Percentiles rank a stretch among this genome's conserved stretches.
Evolutionary conservation across 2,329 filamentous ascomycete genomes (phyloP).

Genomic region (Trichoderma gracile): DNA sequence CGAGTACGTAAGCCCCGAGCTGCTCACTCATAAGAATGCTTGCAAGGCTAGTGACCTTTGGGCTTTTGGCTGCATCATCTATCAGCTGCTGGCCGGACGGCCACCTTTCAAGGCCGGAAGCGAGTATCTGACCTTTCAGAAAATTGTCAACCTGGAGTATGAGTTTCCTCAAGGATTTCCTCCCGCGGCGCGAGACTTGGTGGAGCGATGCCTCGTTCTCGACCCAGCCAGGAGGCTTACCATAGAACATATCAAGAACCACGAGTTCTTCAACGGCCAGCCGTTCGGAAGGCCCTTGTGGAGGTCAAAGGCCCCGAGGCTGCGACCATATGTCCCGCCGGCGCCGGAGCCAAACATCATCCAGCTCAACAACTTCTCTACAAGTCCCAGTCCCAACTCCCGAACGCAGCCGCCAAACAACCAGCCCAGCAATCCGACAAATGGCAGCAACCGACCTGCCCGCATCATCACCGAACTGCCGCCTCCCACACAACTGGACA

Average conservation of each 20-base stretch:
- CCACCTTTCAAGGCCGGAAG: slow-evolving; percentile 96
- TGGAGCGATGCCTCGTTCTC: slow-evolving; percentile 85
- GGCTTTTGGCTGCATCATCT: slow-evolving; percentile 98
- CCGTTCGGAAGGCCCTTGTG: slow-evolving; percentile 81
- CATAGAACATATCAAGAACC: slow-evolving; percentile 95
- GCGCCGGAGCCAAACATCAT: slow-evolving; percentile 72
- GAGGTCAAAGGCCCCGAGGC: slow-evolving; percentile 83
- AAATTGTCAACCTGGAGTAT: slow-evolving; percentile 93
- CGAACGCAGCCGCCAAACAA: slow-evolving; percentile 38
- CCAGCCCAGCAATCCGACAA: slow-evolving; percentile 43
- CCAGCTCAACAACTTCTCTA: slow-evolving; percentile 63
- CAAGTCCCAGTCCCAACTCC: slow-evolving; percentile 33
- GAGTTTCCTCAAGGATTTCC: slow-evolving; percentile 91
- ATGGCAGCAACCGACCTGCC: slow-evolving; percentile 61
- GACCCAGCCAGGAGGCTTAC: slow-evolving; percentile 82
- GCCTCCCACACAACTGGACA: slow-evolving; percentile 93
- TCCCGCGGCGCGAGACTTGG: slow-evolving; percentile 77
- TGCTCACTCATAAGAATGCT: slow-evolving; percentile 94
- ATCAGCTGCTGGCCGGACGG: slow-evolving; percentile 90
- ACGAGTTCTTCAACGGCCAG: slow-evolving; percentile 90
- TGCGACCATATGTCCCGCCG: slow-evolving; percentile 81
- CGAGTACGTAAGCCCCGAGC: slow-evolving; percentile 95
- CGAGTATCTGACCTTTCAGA: slow-evolving; percentile 97
- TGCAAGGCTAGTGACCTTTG: slow-evolving; percentile 97
- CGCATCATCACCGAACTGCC: slow-evolving; percentile 92